Percentiles rank a stretch among this genome's conserved stretches.
phyloP scores from a whole-genome alignment of 176 grass and related monocot genomes.

The Raddia distichophylla region DNA sequence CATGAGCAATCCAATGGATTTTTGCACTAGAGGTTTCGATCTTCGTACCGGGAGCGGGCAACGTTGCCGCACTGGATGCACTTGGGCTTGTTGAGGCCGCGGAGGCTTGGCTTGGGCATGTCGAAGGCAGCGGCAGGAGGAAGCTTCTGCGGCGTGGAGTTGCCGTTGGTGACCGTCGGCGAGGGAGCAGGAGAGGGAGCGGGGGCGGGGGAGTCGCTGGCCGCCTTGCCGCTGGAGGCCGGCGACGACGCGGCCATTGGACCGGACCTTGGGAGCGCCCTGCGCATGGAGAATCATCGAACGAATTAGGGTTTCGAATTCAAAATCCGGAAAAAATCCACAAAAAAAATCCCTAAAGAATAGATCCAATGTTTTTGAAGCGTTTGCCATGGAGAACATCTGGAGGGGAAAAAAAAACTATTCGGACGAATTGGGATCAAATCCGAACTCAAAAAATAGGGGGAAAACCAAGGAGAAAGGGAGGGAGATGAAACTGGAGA shows the following conservation, averaged over 20 bases:
- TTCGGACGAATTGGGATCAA: too few relatives aligned
- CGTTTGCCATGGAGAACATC: too few relatives aligned
- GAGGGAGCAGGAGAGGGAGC: conserved; percentile 34
- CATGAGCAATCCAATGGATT: not conserved
- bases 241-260: conserved; percentile 35
- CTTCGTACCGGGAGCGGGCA: conserved; percentile 82
- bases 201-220: conserved; percentile 36
- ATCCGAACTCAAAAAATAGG: too few relatives aligned
- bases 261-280: not conserved
- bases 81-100: conserved; percentile 96
- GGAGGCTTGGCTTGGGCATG: conserved; percentile 74
- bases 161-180: conserved; percentile 50
- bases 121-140: conserved; percentile 49
- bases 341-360: too few relatives aligned
- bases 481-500: too few relatives aligned
- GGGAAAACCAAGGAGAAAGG: too few relatives aligned
- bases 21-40: not conserved
- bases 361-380: too few relatives aligned
- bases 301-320: too few relatives aligned
- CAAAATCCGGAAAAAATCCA: too few relatives aligned
- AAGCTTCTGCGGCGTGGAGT: conserved; percentile 59
- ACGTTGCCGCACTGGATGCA: conserved; percentile 97
- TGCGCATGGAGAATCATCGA: not conserved
- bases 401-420: too few relatives aligned
- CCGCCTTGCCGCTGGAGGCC: conserved; percentile 38